These are phyloP conservation scores for Ganoderma lucidum DNA, from an alignment of 1,284 basidiomycete species.

Conservation along the genomic window DNA sequence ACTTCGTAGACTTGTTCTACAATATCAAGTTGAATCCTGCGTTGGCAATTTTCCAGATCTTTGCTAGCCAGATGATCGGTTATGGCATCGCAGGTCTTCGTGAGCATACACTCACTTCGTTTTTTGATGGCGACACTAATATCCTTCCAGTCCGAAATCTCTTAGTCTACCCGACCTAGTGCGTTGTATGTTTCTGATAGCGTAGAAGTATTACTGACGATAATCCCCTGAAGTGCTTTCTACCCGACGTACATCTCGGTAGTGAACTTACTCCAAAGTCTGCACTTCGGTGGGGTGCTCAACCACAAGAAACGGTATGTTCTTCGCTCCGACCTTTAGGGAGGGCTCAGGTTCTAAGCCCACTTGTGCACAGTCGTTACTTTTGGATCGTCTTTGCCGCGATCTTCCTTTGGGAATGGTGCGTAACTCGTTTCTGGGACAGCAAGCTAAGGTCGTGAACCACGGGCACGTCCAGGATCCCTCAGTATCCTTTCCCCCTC, in stretches of 20 bases:
- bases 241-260: constrained; percentile 63
- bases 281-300: constrained; percentile 57
- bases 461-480: constrained; percentile 40
- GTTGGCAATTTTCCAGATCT: constrained; percentile 64
- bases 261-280: constrained; percentile 62
- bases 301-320: constrained; percentile 54
- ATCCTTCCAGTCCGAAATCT: constrained; percentile 51
- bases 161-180: constrained; percentile 73
- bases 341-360: background rate
- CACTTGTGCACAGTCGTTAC: constrained; percentile 40
- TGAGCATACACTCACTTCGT: constrained; percentile 28
- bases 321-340: background rate
- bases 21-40: constrained; percentile 61
- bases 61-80: constrained; percentile 69
- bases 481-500: constrained; percentile 53
- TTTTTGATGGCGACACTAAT: background rate
- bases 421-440: background rate
- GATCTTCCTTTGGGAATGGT: constrained; percentile 61
- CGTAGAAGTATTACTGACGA: background rate
- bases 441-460: background rate
- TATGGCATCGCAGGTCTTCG: constrained; percentile 69
- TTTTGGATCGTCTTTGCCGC: constrained; percentile 64
- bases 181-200: constrained; percentile 23
- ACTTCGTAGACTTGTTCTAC: constrained; percentile 59
- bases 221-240: constrained; percentile 51